phyloP scores from a whole-genome alignment of 768 basidiomycete genomes.

The Kondoa subrosea region DNA sequence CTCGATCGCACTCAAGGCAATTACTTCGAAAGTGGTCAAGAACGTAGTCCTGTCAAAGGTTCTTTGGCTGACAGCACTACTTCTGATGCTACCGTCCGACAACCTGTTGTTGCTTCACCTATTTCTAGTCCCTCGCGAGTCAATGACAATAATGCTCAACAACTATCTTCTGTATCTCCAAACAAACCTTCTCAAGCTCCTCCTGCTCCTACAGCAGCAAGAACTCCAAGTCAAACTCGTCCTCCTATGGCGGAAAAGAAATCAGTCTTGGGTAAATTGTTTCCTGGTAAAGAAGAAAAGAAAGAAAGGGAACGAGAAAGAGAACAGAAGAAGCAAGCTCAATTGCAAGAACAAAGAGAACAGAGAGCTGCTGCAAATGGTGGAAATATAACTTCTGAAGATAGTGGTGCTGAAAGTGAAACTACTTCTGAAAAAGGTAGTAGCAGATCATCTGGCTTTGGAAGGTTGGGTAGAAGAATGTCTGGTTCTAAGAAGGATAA shows the following conservation, averaged over 20 bases:
- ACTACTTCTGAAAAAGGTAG: background rate
- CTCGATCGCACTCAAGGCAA: background rate
- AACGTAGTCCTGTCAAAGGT: too few species aligned
- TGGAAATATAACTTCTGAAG: background rate
- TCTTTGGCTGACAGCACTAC: too few species aligned
- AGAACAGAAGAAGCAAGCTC: background rate
- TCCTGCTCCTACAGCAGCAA: background rate
- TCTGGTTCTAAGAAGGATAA: background rate
- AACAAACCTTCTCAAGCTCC: background rate
- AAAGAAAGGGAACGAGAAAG: background rate
- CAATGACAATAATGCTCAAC: too few species aligned
- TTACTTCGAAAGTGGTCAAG: too few species aligned
- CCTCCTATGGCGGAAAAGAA: slow-evolving; percentile 8
- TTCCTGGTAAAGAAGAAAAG: slow-evolving; percentile 1
- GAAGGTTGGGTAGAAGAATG: background rate
- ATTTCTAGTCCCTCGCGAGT: too few species aligned
- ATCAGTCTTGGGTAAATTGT: slow-evolving; percentile 2
- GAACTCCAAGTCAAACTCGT: background rate
- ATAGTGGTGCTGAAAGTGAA: slow-evolving; percentile 4
- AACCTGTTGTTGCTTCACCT: too few species aligned
- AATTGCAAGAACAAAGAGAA: background rate
- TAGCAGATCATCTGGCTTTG: background rate
- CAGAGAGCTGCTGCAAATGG: background rate
- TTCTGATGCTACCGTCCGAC: too few species aligned
- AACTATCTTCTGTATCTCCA: too few species aligned